phyloP scores from a whole-genome alignment of 1,284 basidiomycete species.

The Fomitopsis betulina region DNA sequence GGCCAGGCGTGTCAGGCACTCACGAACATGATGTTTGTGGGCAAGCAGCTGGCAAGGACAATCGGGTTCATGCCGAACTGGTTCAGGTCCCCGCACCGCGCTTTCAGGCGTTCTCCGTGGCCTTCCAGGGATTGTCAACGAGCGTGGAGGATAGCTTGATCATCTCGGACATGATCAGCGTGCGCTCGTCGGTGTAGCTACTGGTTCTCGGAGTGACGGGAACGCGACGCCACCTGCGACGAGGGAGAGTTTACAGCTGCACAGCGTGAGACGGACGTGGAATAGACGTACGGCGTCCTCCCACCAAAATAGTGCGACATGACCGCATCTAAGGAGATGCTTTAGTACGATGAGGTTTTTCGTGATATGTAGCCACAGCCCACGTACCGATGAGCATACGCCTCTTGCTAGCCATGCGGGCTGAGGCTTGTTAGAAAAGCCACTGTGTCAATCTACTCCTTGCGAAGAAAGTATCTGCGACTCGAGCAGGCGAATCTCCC shows the following conservation, averaged over 20 bases:
- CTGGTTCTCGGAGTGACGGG: constrained; percentile 17
- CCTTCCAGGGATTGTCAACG: not conserved
- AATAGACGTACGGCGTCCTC: constrained; percentile 3
- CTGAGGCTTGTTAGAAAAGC: constrained; percentile 26
- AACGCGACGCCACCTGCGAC: constrained; percentile 21
- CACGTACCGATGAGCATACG: too few species aligned
- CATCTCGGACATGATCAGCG: constrained; percentile 24
- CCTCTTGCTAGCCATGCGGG: constrained; percentile 36
- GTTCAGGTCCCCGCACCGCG: constrained; percentile 22
- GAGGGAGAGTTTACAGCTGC: constrained; percentile 29
- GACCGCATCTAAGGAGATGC: too few species aligned
- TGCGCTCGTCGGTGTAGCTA: constrained; percentile 24
- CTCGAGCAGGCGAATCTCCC: constrained; percentile 3
- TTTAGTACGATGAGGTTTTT: too few species aligned
- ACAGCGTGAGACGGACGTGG: too few species aligned
- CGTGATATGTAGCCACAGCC: too few species aligned
- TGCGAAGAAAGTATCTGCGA: too few species aligned
- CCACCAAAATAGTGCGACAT: too few species aligned
- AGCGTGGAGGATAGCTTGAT: constrained; percentile 15
- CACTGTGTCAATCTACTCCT: too few species aligned
- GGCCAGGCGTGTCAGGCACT: constrained; percentile 39
- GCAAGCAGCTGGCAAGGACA: constrained; percentile 27
- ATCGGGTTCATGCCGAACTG: constrained; percentile 42
- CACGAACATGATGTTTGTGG: constrained; percentile 25
- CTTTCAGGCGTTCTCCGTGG: constrained; percentile 4